Evolutionary conservation across 495 filamentous ascomycete species (phyloP).

Genomic region (Cenococcum geophilum): DNA sequence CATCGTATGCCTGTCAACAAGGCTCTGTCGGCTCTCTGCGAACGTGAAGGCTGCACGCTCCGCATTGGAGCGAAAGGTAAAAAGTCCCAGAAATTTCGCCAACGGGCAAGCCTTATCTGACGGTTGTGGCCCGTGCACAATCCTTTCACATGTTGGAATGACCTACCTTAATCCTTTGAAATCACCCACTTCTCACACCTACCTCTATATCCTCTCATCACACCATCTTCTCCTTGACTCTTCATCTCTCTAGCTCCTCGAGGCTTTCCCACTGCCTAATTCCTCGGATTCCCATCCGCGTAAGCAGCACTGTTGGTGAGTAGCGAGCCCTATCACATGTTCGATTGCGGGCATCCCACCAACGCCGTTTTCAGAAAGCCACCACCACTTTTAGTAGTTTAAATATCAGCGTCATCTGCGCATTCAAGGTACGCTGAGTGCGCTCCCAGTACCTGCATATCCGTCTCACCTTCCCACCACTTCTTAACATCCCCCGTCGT

Average conservation of each 20-base stretch:
- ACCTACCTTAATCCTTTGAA: neutral
- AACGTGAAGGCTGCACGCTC: neutral
- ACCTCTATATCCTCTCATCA: neutral
- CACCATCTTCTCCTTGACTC: neutral
- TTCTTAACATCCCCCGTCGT: neutral
- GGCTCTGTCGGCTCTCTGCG: neutral
- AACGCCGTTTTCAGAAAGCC: slow-evolving; percentile 2
- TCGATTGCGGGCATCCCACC: neutral
- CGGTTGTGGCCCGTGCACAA: neutral
- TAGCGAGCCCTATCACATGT: neutral
- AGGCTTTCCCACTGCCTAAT: neutral
- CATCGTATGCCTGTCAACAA: neutral
- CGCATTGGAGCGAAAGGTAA: neutral
- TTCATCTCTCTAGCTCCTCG: neutral
- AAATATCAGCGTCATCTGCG: neutral
- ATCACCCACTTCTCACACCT: neutral
- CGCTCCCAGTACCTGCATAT: neutral
- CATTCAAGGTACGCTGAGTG: neutral
- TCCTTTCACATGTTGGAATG: neutral
- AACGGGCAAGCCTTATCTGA: neutral
- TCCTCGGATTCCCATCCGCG: neutral
- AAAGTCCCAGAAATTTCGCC: neutral
- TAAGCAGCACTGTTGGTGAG: neutral
- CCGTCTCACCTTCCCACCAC: neutral
- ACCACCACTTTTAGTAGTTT: neutral